A percentile compares a stretch with the other conserved stretches of the same genome.
Conservation (phyloP, 306 rosid genomes). For the Albizia julibrissin region DNA sequence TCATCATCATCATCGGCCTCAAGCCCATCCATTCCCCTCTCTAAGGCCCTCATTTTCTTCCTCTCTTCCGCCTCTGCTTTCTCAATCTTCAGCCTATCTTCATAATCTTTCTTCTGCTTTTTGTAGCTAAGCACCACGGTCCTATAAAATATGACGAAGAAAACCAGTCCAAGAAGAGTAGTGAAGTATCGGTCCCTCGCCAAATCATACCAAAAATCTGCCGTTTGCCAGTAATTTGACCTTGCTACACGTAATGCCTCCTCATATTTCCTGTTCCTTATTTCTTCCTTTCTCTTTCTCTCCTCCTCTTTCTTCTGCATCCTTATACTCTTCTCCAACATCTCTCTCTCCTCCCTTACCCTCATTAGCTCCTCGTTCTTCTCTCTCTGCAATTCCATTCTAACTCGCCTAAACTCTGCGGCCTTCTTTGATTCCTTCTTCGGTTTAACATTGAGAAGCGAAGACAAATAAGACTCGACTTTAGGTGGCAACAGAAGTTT, state of each 20-base stretch:
- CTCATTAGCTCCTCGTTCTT: conserved; percentile 53
- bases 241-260: conserved; percentile 55
- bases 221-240: conserved; percentile 34
- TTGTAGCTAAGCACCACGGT: conserved; percentile 80
- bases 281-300: conserved; percentile 50
- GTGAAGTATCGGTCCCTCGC: conserved; percentile 54
- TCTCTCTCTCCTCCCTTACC: conserved; percentile 57
- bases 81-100: conserved; percentile 89
- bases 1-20: conserved; percentile 59
- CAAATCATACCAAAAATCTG: conserved; percentile 61
- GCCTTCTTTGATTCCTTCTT: conserved; percentile 71
- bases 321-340: conserved; percentile 47
- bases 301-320: conserved; percentile 65
- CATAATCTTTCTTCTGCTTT: conserved; percentile 94
- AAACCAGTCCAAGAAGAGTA: conserved; percentile 62
- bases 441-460: conserved; percentile 27
- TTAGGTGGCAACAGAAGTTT: conserved; percentile 38
- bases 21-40: conserved; percentile 67
- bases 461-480: not conserved
- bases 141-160: conserved; percentile 77
- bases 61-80: conserved; percentile 93
- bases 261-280: conserved; percentile 49
- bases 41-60: conserved; percentile 77
- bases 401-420: conserved; percentile 51
- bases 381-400: conserved; percentile 66